A percentile compares a stretch with the other conserved stretches of the same genome.
Conservation (phyloP, 768 basidiomycete species). For the Mycena epipterygia region DNA sequence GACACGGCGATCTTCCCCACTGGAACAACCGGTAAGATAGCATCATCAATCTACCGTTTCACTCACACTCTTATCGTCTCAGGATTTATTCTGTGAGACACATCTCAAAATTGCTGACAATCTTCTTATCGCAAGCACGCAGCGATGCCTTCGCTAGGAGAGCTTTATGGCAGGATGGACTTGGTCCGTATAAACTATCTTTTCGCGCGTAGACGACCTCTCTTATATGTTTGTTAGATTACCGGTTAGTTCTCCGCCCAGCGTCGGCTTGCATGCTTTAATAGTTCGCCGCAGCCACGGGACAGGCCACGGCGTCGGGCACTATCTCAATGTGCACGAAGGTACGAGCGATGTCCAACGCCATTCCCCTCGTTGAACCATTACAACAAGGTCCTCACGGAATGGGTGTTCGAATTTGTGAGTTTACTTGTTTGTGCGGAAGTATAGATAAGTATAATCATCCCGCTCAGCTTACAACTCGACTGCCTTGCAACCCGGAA, state of each 20-base stretch:
- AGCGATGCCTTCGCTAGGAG: slow-evolving; percentile 88
- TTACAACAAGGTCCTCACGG: slow-evolving; percentile 66
- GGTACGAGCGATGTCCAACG: slow-evolving; percentile 46
- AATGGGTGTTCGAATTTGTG: slow-evolving; percentile 70
- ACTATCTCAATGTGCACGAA: slow-evolving; percentile 96
- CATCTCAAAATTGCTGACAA: background rate
- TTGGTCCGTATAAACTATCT: slow-evolving; percentile 64
- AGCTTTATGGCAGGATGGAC: slow-evolving; percentile 88
- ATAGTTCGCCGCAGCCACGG: slow-evolving; percentile 71
- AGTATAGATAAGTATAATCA: background rate
- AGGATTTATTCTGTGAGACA: slow-evolving; percentile 70
- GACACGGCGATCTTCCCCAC: slow-evolving; percentile 88
- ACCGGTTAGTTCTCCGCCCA: slow-evolving; percentile 57
- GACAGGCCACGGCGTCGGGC: slow-evolving; percentile 95
- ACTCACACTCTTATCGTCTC: background rate
- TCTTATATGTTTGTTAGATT: slow-evolving; percentile 56
- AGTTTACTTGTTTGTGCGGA: background rate
- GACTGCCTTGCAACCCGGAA: slow-evolving; percentile 81
- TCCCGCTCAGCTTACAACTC: slow-evolving; percentile 69
- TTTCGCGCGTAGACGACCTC: slow-evolving; percentile 12
- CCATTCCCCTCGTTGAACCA: background rate
- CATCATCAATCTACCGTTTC: slow-evolving; percentile 29
- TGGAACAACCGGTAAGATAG: slow-evolving; percentile 76
- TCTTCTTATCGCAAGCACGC: background rate
- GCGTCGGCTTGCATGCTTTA: slow-evolving; percentile 12